Evolutionary conservation across 495 filamentous ascomycete genomes (phyloP).

Genomic region (Staphylotrichum longicolle): DNA sequence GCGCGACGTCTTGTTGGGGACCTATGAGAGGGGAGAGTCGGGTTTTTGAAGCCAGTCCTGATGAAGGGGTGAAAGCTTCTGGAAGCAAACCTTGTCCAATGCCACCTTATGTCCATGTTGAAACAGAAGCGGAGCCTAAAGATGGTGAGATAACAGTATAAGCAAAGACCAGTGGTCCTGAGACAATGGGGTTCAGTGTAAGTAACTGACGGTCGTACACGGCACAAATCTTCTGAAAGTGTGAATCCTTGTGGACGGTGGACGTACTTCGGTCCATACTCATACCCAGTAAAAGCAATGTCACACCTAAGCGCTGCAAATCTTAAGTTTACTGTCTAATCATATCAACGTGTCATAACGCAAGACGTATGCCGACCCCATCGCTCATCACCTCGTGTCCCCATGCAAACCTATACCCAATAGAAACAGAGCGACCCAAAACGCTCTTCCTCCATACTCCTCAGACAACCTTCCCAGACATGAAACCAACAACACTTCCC

Average conservation of each 20-base stretch:
- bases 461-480: no score
- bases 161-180: background rate
- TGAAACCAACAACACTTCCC: background rate
- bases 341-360: no score
- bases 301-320: no score
- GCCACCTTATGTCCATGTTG: background rate
- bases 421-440: no score
- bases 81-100: background rate
- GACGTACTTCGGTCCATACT: no score
- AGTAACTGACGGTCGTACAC: background rate
- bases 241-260: no score
- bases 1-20: background rate
- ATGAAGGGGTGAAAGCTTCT: background rate
- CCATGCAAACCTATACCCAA: no score
- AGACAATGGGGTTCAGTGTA: background rate
- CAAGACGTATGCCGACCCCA: no score
- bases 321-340: no score
- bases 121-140: conserved; percentile 1
- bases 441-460: no score
- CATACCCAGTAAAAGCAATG: background rate
- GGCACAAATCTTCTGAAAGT: no score
- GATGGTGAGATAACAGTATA: conserved; percentile 1
- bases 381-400: no score
- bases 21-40: background rate
- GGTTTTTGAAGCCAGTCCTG: background rate